Conservation (phyloP, 2,329 filamentous ascomycete genomes). For the Immersiporthe knoxdaviesiana region DNA sequence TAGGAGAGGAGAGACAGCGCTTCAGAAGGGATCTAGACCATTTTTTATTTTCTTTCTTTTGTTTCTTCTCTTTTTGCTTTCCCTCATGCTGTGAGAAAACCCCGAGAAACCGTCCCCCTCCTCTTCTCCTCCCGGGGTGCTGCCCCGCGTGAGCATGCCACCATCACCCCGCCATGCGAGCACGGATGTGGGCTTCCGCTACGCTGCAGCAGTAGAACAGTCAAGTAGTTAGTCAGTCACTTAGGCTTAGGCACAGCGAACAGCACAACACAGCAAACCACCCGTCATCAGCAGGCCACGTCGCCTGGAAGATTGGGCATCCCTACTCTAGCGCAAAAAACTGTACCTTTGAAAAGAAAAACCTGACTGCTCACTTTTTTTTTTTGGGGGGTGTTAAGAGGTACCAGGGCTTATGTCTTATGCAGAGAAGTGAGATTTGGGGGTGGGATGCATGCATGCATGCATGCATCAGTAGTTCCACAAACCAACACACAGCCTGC, state of each 20-base stretch:
- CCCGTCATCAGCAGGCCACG: constrained; percentile 2
- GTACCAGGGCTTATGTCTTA: not conserved
- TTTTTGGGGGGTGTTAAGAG: too few species aligned
- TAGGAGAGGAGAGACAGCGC: not conserved
- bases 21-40: not conserved
- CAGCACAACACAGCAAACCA: not conserved
- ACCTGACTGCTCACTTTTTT: constrained; percentile 8
- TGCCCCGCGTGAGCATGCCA: not conserved
- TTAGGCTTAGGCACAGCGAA: not conserved
- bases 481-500: not conserved
- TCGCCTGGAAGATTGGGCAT: constrained; percentile 13
- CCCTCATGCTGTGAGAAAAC: not conserved
- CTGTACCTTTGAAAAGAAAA: not conserved
- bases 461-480: not conserved
- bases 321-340: constrained; percentile 14
- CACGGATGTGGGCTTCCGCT: constrained; percentile 9
- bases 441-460: not conserved
- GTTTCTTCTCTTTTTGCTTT: not conserved
- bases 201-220: constrained; percentile 2
- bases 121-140: too few species aligned
- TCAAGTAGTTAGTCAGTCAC: too few species aligned
- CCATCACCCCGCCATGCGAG: constrained; percentile 7
- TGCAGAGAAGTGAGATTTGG: constrained; percentile 6
- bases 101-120: not conserved
- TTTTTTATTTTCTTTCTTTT: too few species aligned